Evolutionary conservation across 2,329 filamentous ascomycete genomes (phyloP).

Genomic region (Alternaria dauci): DNA sequence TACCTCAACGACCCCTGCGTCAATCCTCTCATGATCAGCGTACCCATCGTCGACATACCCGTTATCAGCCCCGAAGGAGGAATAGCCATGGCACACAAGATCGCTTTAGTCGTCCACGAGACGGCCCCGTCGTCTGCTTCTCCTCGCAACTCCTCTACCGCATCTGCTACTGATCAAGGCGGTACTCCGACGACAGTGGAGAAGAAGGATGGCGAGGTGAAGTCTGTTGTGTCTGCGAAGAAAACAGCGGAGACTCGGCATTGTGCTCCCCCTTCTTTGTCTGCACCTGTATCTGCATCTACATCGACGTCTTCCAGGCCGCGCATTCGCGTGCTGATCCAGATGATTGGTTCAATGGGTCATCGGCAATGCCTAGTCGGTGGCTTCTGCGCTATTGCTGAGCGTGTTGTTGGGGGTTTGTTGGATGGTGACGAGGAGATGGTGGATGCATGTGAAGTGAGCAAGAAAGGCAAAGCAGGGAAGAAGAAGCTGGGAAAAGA

Average conservation of each 20-base stretch:
- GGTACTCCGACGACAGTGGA: not conserved
- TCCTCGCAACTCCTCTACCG: not conserved
- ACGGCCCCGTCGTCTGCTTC: not conserved
- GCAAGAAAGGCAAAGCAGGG: not conserved
- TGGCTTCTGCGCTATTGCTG: not conserved
- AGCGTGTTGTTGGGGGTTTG: not conserved
- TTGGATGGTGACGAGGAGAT: not conserved
- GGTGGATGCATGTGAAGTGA: not conserved
- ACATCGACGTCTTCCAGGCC: not conserved
- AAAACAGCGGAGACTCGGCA: not conserved
- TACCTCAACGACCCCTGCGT: not conserved
- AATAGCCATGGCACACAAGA: not conserved
- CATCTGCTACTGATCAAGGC: too few species aligned
- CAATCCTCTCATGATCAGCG: not conserved
- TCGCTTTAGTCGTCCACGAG: not conserved
- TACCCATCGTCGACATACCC: not conserved
- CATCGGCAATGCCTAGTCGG: constrained; percentile 5
- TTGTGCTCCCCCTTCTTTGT: not conserved
- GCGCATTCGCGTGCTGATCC: not conserved
- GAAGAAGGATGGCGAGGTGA: not conserved
- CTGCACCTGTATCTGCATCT: not conserved
- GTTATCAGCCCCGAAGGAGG: not conserved
- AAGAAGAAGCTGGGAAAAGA: not conserved
- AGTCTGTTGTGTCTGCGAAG: not conserved
- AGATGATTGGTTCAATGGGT: not conserved